A percentile compares a stretch with the other conserved stretches of the same genome.
These are phyloP conservation scores for Salvia hispanica DNA, from an alignment of 257 asterid genomes.

Conservation along the genomic window DNA sequence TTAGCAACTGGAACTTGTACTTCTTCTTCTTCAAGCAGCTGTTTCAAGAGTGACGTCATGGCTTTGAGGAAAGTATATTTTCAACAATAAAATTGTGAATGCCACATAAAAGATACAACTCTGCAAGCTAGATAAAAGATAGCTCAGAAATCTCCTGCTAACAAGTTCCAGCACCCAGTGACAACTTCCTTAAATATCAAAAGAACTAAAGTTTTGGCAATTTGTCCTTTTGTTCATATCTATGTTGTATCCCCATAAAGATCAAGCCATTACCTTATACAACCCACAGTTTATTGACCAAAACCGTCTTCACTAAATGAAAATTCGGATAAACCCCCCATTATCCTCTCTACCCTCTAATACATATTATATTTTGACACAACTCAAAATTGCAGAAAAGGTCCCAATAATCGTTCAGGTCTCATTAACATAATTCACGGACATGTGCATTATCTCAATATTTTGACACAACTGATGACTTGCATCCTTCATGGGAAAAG, in stretches of 20 bases:
- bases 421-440: background rate
- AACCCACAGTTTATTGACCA: background rate
- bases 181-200: background rate
- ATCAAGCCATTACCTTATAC: background rate
- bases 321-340: background rate
- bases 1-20: constrained; percentile 62
- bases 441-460: background rate
- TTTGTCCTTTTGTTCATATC: background rate
- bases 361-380: background rate
- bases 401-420: background rate
- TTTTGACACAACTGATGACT: no score
- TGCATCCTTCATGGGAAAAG: no score
- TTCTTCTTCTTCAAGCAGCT: constrained; percentile 96
- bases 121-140: background rate
- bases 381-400: background rate
- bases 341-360: background rate
- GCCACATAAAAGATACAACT: background rate
- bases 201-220: background rate
- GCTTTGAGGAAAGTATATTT: background rate
- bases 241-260: background rate
- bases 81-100: background rate
- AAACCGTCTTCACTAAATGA: background rate
- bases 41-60: constrained; percentile 20
- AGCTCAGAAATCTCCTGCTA: background rate
- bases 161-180: background rate